Evolutionary conservation across 2,329 filamentous ascomycete genomes (phyloP).

Genomic region (Gnomoniopsis smithogilvyi): DNA sequence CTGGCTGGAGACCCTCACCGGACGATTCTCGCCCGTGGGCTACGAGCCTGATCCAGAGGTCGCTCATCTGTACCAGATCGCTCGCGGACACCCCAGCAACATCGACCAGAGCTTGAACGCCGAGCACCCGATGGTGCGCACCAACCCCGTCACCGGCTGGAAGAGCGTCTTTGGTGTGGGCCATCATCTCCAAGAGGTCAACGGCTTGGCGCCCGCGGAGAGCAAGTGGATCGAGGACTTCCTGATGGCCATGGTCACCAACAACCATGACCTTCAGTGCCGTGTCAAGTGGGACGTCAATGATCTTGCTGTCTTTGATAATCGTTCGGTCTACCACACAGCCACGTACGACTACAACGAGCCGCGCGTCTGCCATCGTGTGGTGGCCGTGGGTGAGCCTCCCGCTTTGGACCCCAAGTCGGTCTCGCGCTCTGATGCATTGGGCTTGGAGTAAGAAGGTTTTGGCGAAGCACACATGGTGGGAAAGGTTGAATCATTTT

Average conservation of each 20-base stretch:
- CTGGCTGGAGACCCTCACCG: conserved; percentile 46
- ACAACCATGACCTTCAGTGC: conserved; percentile 57
- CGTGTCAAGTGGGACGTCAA: conserved; percentile 51
- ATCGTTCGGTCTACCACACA: conserved; percentile 46
- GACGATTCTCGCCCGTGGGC: too few relatives aligned
- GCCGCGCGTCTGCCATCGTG: conserved; percentile 37
- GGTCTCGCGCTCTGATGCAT: too few relatives aligned
- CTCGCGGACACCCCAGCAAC: too few relatives aligned
- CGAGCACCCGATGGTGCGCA: conserved; percentile 52
- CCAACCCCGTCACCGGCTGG: conserved; percentile 59
- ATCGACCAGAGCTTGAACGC: conserved; percentile 38
- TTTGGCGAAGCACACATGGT: too few relatives aligned
- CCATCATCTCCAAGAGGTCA: conserved; percentile 27
- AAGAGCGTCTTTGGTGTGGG: conserved; percentile 42
- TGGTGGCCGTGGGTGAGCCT: conserved; percentile 39
- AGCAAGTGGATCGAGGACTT: conserved; percentile 47
- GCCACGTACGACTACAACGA: conserved; percentile 60
- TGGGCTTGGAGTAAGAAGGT: too few relatives aligned
- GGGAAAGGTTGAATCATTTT: too few relatives aligned
- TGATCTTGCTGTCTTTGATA: conserved; percentile 64
- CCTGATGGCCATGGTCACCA: conserved; percentile 42
- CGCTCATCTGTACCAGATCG: too few relatives aligned
- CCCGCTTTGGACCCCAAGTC: conserved; percentile 34
- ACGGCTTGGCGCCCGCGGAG: conserved; percentile 52
- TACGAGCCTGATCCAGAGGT: too few relatives aligned